These are phyloP conservation scores for Dioscorea zingiberensis DNA, from an alignment of 106 monocot species.

Conservation along the genomic window DNA sequence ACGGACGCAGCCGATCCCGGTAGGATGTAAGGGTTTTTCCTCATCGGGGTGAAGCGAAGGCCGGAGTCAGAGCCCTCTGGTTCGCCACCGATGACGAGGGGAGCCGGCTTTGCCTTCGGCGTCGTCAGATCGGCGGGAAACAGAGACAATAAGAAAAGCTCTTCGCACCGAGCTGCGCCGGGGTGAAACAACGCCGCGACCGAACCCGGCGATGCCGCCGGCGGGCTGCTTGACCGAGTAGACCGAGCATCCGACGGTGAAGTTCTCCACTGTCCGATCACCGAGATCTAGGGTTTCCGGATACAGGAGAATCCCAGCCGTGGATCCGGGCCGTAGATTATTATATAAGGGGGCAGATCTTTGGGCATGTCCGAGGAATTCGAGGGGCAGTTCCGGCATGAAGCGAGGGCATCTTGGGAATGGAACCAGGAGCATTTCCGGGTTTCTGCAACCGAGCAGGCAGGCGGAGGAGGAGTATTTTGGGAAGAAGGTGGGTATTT, in stretches of 20 bases:
- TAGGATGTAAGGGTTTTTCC: conserved; percentile 24
- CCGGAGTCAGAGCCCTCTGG: conserved; percentile 4
- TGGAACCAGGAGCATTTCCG: conserved; percentile 70
- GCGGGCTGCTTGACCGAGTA: conserved; percentile 57
- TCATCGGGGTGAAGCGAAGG: conserved; percentile 46
- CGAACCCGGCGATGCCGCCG: conserved; percentile 77
- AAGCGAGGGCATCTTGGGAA: conserved; percentile 20
- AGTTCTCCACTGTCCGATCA: conserved; percentile 11
- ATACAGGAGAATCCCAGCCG: conserved; percentile 67
- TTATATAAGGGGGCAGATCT: conserved; percentile 54
- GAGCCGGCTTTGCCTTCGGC: conserved; percentile 33
- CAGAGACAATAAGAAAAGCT: conserved; percentile 83
- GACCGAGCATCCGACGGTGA: conserved; percentile 78
- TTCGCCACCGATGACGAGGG: conserved; percentile 32
- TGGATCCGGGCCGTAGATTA: conserved; percentile 81
- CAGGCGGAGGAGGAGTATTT: conserved; percentile 54
- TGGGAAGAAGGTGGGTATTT: conserved; percentile 44
- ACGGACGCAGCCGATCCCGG: conserved; percentile 30
- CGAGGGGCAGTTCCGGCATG: conserved; percentile 24
- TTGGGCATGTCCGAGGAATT: conserved; percentile 14
- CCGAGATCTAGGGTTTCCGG: conserved; percentile 44
- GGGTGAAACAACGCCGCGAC: conserved; percentile 60
- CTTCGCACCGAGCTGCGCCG: conserved; percentile 46
- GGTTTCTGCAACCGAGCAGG: conserved; percentile 77
- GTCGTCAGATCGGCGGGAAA: conserved; percentile 76